These are phyloP conservation scores for Massariosphaeria phaeospora DNA, from an alignment of 495 filamentous ascomycete genomes.

Conservation along the genomic window DNA sequence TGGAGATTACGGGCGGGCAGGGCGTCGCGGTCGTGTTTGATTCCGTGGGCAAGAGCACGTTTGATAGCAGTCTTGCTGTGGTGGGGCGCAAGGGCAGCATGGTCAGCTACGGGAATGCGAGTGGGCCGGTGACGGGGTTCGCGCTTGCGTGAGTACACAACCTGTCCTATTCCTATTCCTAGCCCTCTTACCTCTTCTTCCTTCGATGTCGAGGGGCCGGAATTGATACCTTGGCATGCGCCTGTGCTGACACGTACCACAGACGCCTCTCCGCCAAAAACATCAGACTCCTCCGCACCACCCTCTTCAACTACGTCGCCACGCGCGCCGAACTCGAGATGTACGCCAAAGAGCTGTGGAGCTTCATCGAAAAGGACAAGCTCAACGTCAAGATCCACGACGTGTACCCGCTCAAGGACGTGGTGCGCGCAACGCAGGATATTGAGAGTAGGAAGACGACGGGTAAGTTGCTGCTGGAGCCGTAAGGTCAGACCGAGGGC, in stretches of 20 bases:
- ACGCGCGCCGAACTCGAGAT: constrained; percentile 71
- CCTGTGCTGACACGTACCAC: not conserved
- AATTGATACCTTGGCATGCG: not conserved
- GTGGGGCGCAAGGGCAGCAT: constrained; percentile 79
- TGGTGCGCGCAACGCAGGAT: constrained; percentile 71
- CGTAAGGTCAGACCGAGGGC: not conserved
- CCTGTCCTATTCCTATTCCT: not conserved
- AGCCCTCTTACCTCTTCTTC: not conserved
- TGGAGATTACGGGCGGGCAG: constrained; percentile 40
- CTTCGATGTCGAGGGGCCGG: too few relatives aligned
- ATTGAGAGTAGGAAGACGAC: constrained; percentile 77
- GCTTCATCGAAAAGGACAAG: constrained; percentile 60
- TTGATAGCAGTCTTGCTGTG: constrained; percentile 74
- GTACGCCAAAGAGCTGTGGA: constrained; percentile 71
- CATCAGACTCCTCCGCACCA: constrained; percentile 69
- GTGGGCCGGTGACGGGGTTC: constrained; percentile 74
- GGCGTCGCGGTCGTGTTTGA: constrained; percentile 85
- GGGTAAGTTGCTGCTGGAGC: constrained; percentile 61
- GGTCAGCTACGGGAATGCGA: constrained; percentile 83
- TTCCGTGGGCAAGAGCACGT: constrained; percentile 81
- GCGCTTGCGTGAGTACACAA: constrained; percentile 52
- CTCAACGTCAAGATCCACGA: constrained; percentile 74
- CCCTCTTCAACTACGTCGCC: constrained; percentile 66
- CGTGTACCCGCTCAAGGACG: constrained; percentile 73
- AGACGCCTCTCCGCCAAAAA: constrained; percentile 69